phyloP scores from a whole-genome alignment of 768 basidiomycete species.

The Clathrus columnatus region DNA sequence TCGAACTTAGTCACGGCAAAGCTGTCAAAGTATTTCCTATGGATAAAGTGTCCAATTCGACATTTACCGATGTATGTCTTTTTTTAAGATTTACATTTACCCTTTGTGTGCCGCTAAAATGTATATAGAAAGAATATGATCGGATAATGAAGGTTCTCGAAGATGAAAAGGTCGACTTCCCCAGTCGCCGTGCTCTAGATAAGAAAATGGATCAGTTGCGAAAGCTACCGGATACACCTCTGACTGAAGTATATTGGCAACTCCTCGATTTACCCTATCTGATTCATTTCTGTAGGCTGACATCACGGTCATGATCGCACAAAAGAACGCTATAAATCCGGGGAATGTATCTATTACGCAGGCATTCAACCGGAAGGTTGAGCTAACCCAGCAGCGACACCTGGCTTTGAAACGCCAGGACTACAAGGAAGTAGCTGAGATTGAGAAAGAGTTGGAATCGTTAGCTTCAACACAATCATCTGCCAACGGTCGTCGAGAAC shows the following conservation, averaged over 20 bases:
- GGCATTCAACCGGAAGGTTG: constrained; percentile 24
- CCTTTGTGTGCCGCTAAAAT: neutral
- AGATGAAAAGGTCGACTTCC: constrained; percentile 51
- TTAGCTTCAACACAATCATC: constrained; percentile 25
- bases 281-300: constrained; percentile 50
- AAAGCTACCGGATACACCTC: constrained; percentile 46
- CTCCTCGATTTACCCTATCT: neutral
- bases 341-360: constrained; percentile 23
- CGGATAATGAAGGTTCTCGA: constrained; percentile 40
- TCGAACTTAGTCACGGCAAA: constrained; percentile 74
- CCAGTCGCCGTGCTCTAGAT: constrained; percentile 56
- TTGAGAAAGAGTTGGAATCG: constrained; percentile 58
- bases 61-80: constrained; percentile 49
- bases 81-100: neutral
- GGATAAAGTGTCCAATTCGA: constrained; percentile 79
- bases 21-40: constrained; percentile 55
- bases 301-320: constrained; percentile 66
- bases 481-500: constrained; percentile 12
- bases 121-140: constrained; percentile 60
- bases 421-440: constrained; percentile 43
- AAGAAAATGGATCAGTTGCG: constrained; percentile 57
- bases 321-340: constrained; percentile 35
- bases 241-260: constrained; percentile 64
- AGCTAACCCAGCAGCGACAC: constrained; percentile 39
- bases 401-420: constrained; percentile 74